A percentile compares a stretch with the other conserved stretches of the same genome.
Evolutionary conservation across 805 yeast species (phyloP).

Genomic region (Spathaspora gorwiae): DNA sequence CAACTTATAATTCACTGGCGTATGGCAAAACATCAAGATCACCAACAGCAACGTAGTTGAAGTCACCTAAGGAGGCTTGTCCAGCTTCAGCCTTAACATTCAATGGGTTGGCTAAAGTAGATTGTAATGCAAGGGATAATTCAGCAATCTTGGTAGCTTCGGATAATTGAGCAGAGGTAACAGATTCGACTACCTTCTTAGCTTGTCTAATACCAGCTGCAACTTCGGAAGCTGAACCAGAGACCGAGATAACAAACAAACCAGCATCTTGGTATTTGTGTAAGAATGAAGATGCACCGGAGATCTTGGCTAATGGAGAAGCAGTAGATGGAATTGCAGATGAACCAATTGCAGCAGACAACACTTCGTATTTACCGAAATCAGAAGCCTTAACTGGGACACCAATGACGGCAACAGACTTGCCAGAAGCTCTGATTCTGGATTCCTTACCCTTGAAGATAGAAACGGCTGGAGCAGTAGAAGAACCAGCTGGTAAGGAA

Average conservation of each 20-base stretch:
- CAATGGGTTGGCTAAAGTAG: constrained; percentile 28
- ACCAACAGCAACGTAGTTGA: constrained; percentile 88
- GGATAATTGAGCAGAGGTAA: constrained; percentile 49
- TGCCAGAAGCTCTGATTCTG: constrained; percentile 61
- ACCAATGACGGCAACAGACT: constrained; percentile 74
- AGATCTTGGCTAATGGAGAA: constrained; percentile 45
- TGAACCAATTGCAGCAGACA: constrained; percentile 64
- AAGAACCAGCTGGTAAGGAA: constrained; percentile 57
- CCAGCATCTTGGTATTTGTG: constrained; percentile 74
- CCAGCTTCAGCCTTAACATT: constrained; percentile 29
- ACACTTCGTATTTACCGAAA: constrained; percentile 62
- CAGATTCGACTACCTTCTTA: constrained; percentile 36
- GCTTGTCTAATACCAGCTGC: constrained; percentile 58
- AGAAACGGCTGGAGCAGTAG: constrained; percentile 37
- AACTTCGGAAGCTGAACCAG: constrained; percentile 58
- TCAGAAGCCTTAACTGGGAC: constrained; percentile 66
- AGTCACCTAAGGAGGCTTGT: constrained; percentile 48
- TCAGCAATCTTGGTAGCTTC: constrained; percentile 44
- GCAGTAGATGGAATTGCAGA: constrained; percentile 53
- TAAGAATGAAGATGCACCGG: constrained; percentile 50
- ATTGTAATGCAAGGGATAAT: constrained; percentile 40
- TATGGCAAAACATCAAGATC: constrained; percentile 81
- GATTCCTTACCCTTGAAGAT: constrained; percentile 61
- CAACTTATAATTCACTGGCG: constrained; percentile 78
- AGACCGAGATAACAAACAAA: constrained; percentile 66